Conservation (phyloP, 345 rosid genomes). For the Xanthoceras sorbifolium region DNA sequence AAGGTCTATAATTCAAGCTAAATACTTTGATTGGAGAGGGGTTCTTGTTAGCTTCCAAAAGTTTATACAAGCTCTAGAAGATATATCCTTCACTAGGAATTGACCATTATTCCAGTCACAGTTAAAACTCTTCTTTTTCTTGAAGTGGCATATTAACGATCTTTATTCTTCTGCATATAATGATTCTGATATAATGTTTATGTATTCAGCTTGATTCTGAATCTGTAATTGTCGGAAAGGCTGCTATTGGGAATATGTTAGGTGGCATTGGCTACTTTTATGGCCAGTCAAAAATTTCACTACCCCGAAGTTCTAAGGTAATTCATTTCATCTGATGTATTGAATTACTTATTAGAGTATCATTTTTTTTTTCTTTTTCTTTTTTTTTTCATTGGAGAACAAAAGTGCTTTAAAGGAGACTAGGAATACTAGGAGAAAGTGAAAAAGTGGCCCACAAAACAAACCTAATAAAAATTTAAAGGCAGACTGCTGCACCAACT, state of each 20-base stretch:
- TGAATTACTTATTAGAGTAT: background rate
- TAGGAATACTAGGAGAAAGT: background rate
- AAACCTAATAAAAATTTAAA: background rate
- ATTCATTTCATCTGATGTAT: slow-evolving; percentile 8
- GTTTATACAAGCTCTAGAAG: background rate
- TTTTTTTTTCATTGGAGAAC: background rate
- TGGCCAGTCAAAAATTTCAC: slow-evolving; percentile 79
- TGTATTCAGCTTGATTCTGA: slow-evolving; percentile 66
- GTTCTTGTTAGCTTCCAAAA: background rate
- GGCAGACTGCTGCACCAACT: background rate
- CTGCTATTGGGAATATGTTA: slow-evolving; percentile 81
- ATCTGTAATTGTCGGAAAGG: slow-evolving; percentile 65
- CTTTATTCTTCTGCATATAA: background rate
- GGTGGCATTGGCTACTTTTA: slow-evolving; percentile 96
- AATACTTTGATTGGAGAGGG: too few species aligned
- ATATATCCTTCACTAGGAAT: background rate
- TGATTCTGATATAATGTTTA: slow-evolving; percentile 19
- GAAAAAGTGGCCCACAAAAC: background rate
- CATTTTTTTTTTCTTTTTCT: background rate
- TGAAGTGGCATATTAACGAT: background rate
- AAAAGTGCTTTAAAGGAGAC: background rate
- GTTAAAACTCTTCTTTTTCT: slow-evolving; percentile 11
- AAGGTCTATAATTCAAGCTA: background rate
- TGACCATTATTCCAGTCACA: slow-evolving; percentile 1
- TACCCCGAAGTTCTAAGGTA: slow-evolving; percentile 56